Evolutionary conservation across 1,284 basidiomycete species (phyloP).

Genomic region (Boletus mariae): DNA sequence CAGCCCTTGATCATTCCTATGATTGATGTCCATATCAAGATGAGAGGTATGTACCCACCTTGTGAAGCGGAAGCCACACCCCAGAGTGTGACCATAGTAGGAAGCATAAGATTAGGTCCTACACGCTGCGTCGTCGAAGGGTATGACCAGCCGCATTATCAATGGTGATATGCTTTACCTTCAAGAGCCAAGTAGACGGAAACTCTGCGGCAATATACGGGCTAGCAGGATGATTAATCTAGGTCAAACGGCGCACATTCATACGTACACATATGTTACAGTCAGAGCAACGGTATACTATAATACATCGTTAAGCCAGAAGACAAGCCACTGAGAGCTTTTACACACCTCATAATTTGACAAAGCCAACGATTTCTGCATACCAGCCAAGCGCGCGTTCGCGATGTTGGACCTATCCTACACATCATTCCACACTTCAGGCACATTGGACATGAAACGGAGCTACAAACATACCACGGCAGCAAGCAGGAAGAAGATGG

Average conservation of each 20-base stretch:
- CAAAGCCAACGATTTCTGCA: conserved; percentile 51
- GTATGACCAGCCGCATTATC: not conserved
- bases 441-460: too few relatives aligned
- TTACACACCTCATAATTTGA: conserved; percentile 41
- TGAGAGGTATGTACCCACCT: conserved; percentile 34
- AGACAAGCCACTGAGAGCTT: not conserved
- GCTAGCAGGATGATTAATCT: conserved; percentile 26
- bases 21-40: conserved; percentile 2
- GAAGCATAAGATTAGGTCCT: conserved; percentile 56
- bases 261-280: conserved; percentile 45
- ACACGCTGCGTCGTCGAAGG: conserved; percentile 37
- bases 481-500: conserved; percentile 47
- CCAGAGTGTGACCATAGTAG: conserved; percentile 45
- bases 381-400: conserved; percentile 51
- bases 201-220: conserved; percentile 58
- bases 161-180: conserved; percentile 32
- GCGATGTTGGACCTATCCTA: not conserved
- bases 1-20: conserved; percentile 38
- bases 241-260: not conserved
- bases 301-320: not conserved
- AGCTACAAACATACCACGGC: conserved; percentile 37
- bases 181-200: conserved; percentile 55
- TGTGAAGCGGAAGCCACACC: conserved; percentile 53
- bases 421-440: not conserved
- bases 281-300: conserved; percentile 51